Evolutionary conservation across 306 rosid genomes (phyloP), one percentile per base, ranked within the genome.

Genomic region (Ziziphus jujuba): DNA sequence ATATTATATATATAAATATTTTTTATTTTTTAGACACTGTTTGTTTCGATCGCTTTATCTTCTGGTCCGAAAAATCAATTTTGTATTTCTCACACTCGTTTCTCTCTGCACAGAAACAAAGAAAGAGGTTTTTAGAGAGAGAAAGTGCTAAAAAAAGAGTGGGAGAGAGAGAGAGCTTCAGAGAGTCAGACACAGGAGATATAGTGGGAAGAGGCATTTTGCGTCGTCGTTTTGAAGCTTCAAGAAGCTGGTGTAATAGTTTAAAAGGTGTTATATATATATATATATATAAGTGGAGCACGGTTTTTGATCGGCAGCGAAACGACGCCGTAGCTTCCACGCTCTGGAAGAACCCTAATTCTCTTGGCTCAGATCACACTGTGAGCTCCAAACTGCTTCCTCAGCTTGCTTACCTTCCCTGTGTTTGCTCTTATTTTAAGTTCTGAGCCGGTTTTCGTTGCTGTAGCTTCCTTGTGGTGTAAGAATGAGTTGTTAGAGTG

Each of bases 1-100:
- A 49, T 48, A 47, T n/a, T n/a, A n/a, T n/a, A n/a, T n/a, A n/a
- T n/a, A n/a, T n/a, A n/a, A n/a, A n/a, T n/a, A n/a, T n/a, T n/a
- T n/a, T n/a, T n/a, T 9, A 13, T 33, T 45, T 4, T 61, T 25
- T 8, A 48, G 52, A 62, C 60, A 60, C 70, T 62, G 70, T 75
- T 75, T 67, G 69, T 63, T 67, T 45, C 70, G 60, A 75, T 62
- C 56, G 75, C 80, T 61, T 68, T 75, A 69, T 69, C 75, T 69
- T 62, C 33, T 66, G 21, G 73, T 74, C 78, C 72, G 61, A 72
- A 38, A 73, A 65, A 65, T 59, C 17, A 28, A 1, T 74, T 67
- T 51, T 47, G 63, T 47, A 51, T 48, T 59, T 67, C 66, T 52
- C 63, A 60, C 67, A 56, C 67, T 52, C 67, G 44, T 61, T 71